phyloP scores from a whole-genome alignment of 1,139 yeast genomes.

The Geotrichum fermentans region DNA sequence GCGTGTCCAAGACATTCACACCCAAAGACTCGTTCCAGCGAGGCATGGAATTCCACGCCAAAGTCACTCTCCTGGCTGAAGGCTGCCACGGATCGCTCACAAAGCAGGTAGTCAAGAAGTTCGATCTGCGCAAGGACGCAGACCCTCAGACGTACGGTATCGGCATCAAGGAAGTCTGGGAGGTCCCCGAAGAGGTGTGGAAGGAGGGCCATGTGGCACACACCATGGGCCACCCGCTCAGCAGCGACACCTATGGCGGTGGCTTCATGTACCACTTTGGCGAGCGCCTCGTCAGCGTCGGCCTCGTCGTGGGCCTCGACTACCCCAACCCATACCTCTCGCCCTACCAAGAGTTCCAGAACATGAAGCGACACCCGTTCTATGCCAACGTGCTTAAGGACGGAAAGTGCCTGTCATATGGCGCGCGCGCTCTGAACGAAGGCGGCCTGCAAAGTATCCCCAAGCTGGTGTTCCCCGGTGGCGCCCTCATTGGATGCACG shows the following conservation, averaged over 20 bases:
- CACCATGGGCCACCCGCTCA: slow-evolving; percentile 83
- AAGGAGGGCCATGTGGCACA: slow-evolving; percentile 80
- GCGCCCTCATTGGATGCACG: slow-evolving; percentile 85
- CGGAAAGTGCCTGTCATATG: slow-evolving; percentile 89
- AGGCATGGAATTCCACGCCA: slow-evolving; percentile 94
- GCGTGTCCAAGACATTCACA: slow-evolving; percentile 64
- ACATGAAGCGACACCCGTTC: slow-evolving; percentile 85
- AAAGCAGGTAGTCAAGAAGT: slow-evolving; percentile 68
- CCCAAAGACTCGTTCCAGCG: slow-evolving; percentile 82
- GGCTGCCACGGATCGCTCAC: slow-evolving; percentile 95
- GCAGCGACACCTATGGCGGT: slow-evolving; percentile 78
- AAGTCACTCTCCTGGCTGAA: slow-evolving; percentile 83
- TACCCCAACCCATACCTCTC: slow-evolving; percentile 90
- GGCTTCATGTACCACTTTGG: slow-evolving; percentile 97
- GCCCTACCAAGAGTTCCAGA: slow-evolving; percentile 93
- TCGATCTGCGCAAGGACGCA: slow-evolving; percentile 56
- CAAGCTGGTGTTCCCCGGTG: slow-evolving; percentile 87
- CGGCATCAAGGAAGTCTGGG: slow-evolving; percentile 96
- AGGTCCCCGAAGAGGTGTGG: slow-evolving; percentile 80
- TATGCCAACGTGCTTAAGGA: slow-evolving; percentile 72
- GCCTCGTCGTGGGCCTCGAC: slow-evolving; percentile 87
- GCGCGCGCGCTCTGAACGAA: slow-evolving; percentile 92
- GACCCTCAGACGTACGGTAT: slow-evolving; percentile 89
- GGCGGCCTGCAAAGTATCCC: slow-evolving; percentile 95
- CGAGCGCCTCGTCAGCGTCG: slow-evolving; percentile 83